phyloP scores from a whole-genome alignment of 768 basidiomycete species.

The Lactarius hengduanensis region DNA sequence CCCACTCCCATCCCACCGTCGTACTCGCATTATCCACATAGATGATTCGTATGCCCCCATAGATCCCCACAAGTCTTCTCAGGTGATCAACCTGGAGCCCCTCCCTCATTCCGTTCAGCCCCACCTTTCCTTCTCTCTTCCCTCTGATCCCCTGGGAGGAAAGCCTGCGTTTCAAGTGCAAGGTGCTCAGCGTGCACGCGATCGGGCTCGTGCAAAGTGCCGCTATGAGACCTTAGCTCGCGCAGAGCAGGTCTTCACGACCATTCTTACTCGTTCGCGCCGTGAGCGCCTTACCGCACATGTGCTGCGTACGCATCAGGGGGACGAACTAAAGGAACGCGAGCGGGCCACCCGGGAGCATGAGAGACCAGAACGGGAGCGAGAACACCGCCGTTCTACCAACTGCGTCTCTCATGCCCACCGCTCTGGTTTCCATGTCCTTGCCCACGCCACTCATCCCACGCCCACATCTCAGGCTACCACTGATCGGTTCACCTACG shows the following conservation, averaged over 20 bases:
- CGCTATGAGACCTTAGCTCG: constrained; percentile 23
- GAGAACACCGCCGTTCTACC: constrained; percentile 5
- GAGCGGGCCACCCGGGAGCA: constrained; percentile 17
- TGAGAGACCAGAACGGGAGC: constrained; percentile 20
- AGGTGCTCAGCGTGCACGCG: constrained; percentile 10
- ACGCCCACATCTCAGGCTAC: background rate
- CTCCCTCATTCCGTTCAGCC: constrained; percentile 13
- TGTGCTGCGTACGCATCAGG: constrained; percentile 18
- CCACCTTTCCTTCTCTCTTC: constrained; percentile 1
- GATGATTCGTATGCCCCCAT: constrained; percentile 21
- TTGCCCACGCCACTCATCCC: constrained; percentile 8
- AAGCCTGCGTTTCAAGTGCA: constrained; percentile 6
- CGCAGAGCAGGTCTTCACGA: constrained; percentile 20
- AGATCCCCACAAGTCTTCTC: constrained; percentile 15
- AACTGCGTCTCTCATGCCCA: background rate
- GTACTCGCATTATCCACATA: constrained; percentile 8
- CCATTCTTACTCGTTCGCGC: constrained; percentile 24
- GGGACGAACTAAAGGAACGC: constrained; percentile 19
- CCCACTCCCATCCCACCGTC: constrained; percentile 11
- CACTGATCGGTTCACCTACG: constrained; percentile 26
- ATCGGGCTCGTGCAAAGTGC: constrained; percentile 17
- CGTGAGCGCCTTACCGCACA: constrained; percentile 18
- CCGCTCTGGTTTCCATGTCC: constrained; percentile 14
- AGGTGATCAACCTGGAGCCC: constrained; percentile 10
- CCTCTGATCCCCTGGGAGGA: background rate